phyloP scores from a whole-genome alignment of 257 asterid species.

The Nicotiana undulata region DNA sequence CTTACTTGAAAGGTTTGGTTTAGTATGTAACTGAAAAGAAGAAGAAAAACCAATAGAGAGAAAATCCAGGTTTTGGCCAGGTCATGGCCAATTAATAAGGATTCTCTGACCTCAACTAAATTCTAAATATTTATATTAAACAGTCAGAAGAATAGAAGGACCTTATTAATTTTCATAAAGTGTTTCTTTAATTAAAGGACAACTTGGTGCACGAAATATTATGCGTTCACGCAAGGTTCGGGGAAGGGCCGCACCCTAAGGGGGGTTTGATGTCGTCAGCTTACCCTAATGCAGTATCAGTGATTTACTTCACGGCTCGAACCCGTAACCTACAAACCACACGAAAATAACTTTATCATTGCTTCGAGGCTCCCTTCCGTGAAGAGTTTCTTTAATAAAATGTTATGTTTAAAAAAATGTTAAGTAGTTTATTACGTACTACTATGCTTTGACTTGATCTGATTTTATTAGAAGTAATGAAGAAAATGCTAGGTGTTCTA shows the following conservation, averaged over 20 bases:
- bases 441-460: conserved; percentile 1
- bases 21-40: not conserved
- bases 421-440: not conserved
- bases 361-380: no score
- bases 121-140: not conserved
- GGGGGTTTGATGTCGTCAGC: fast-evolving
- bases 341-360: no score
- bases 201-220: no score
- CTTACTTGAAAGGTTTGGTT: not conserved
- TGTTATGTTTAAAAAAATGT: not conserved
- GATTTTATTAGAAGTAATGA: not conserved
- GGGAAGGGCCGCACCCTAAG: no score
- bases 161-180: not conserved
- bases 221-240: no score
- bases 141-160: not conserved
- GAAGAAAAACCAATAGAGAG: not conserved
- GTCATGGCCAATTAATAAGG: not conserved
- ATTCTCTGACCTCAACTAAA: not conserved
- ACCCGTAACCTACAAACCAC: no score
- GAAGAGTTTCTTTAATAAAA: not conserved
- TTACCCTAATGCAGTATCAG: no score
- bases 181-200: not conserved
- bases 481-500: not conserved
- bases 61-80: not conserved
- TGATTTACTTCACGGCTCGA: fast-evolving